Base-by-base conservation (phyloP, 208 protist genomes). In the Leishmania amazonensis region DNA sequence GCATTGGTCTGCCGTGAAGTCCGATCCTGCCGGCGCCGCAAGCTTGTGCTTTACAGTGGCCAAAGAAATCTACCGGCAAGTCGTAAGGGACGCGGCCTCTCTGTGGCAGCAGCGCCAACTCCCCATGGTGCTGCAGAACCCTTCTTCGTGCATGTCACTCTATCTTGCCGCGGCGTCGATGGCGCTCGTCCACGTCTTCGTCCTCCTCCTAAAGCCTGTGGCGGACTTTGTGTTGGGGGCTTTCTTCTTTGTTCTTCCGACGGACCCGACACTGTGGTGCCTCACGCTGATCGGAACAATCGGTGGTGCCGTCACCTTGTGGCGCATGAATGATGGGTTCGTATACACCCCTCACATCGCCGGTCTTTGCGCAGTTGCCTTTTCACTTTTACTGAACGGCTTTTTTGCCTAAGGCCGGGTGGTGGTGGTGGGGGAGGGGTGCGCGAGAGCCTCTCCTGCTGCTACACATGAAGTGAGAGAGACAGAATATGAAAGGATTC, bases 201-300 rank as follows among this genome's bases (percentile, higher is more conserved):
- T 86, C 42, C 70, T 93, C 24, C 60, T 93, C 38, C 31, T 81
- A 11, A 78, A 85, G 24, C 89, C 91, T 9, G n/a, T 92, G 28
- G 17, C 88, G 19, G 80, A 84, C 47, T 86, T 85, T 40, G 11
- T 90, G 54, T 45, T 88, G 1, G 76, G 80, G 42, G 78, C 67
- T 42, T 65, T 91, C 17, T 89, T 84, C 53, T 85, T 85, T 54
- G 35, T 90, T 2, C 83, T 96, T 13, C 92, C 92, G 17, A 93
- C 89, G 2, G 84, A 96, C 78, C 92, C 92, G 35, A 96, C 92
- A 11, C 85, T 90, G n/a, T 96, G 92, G 92, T 82, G 87, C 9
- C 82, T 96, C 8, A 79, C 81, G 31, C 45, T 94, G 72, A 31
- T 88, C 51, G 60, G 84, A 47, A 81, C 85, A 45, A 3, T 90